A percentile compares a stretch with the other conserved stretches of the same genome.
Conservation (phyloP, 345 rosid genomes). For the Populus simonii region DNA sequence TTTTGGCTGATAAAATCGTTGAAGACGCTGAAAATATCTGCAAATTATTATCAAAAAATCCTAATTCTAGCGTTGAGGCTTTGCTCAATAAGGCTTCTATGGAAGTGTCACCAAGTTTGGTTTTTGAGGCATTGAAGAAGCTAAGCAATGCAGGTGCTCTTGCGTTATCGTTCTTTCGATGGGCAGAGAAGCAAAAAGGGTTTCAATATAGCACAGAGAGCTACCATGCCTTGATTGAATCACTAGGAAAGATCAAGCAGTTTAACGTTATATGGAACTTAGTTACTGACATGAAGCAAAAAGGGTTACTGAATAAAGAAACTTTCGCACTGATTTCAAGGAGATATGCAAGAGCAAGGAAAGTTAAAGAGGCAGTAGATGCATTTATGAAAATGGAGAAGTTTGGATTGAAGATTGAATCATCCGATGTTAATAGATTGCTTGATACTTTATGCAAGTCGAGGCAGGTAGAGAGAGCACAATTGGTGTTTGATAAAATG, state of each 20-base stretch:
- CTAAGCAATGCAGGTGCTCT: conserved; percentile 73
- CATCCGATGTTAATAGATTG: conserved; percentile 61
- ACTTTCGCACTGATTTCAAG: conserved; percentile 72
- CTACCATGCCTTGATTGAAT: conserved; percentile 70
- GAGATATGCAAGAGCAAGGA: conserved; percentile 69
- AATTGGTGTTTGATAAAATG: conserved; percentile 82
- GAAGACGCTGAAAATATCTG: conserved; percentile 52
- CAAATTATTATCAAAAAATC: conserved; percentile 34
- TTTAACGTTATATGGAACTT: conserved; percentile 59
- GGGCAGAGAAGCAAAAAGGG: conserved; percentile 73
- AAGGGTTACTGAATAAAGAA: conserved; percentile 55
- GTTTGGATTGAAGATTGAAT: conserved; percentile 59
- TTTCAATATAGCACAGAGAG: conserved; percentile 51
- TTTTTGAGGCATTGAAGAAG: conserved; percentile 59
- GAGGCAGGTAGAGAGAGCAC: conserved; percentile 63
- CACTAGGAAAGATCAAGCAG: conserved; percentile 83
- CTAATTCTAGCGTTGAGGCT: conserved; percentile 26
- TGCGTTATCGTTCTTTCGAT: conserved; percentile 64
- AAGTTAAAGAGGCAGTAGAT: conserved; percentile 60
- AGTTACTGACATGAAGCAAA: conserved; percentile 66
- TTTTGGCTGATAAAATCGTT: conserved; percentile 19
- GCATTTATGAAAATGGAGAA: conserved; percentile 74
- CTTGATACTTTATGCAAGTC: conserved; percentile 66
- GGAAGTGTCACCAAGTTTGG: conserved; percentile 44
- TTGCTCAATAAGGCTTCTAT: conserved; percentile 47